Base-by-base conservation (phyloP, 1,139 yeast species). In the Yamadazyma kanchanaburiensis region DNA sequence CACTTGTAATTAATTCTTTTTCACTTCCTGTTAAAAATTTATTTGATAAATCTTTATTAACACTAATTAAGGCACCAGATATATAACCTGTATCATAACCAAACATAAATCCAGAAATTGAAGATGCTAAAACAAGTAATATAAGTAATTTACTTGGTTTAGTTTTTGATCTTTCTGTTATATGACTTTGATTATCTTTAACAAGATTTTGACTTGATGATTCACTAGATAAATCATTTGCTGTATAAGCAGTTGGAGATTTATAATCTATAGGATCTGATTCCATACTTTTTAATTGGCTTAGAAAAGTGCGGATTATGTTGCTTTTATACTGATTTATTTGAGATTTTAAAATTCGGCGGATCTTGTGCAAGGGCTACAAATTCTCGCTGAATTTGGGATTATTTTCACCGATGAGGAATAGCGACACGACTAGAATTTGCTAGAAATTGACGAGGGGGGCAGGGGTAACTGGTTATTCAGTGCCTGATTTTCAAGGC, bases 81-180 rank as follows among this genome's bases (percentile, higher is more conserved):
- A 89, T 87, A 58, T 89, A 89, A 38, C 96, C 97, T 0, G 97
- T 89, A 55, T 89, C 97, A 52, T 89, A 89, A 41, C 97, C 97
- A 59, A 88, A 89, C 87, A 89, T 79, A 57, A 88, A 88, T 4
- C 97, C 97, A 2, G 96, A 87, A 39, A 89, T 80, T 7, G 96
- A 87, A 0, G 96, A 81, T 11, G 86, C 78, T 33, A 82, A 64
- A 0, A 95, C 85, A 34, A 89, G 60, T 21, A 77, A 59, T 17
- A 88, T 62, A 33, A 88, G 84, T 50, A 85, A 59, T 8, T 67
- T 61, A 11, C 89, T 71, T 8, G 87, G 83, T 35, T 60, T 69
- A 4, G 42, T 36, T 22, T 29, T 29, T 5, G 24, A 16, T 22
- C 23, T 32, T 19, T 30, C 30, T 4, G 27, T 27, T 12, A 12